These are phyloP conservation scores for Nitzschia sp. DNA, from an alignment of 108 stramenopile species.

Conservation along the genomic window DNA sequence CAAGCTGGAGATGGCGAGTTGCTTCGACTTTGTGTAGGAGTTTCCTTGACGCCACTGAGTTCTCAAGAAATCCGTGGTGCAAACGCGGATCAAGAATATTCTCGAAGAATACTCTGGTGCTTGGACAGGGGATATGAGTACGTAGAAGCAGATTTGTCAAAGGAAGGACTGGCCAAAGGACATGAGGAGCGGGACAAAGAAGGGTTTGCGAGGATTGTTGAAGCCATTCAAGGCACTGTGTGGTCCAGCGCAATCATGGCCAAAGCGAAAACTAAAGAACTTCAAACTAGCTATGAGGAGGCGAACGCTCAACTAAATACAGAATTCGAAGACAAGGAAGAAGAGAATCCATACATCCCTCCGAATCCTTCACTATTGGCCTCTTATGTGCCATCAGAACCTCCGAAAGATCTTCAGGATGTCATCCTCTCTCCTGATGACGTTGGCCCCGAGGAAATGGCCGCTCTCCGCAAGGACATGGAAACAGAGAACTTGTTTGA, in stretches of 20 bases:
- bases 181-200: conserved; percentile 85
- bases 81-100: conserved; percentile 68
- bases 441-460: conserved; percentile 19
- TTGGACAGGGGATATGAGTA: conserved; percentile 89
- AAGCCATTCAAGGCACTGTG: conserved; percentile 76
- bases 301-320: conserved; percentile 4
- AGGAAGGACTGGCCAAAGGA: conserved; percentile 52
- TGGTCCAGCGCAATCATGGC: conserved; percentile 79
- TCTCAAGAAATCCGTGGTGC: conserved; percentile 41
- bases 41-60: conserved; percentile 29
- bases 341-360: conserved; percentile 31
- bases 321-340: conserved; percentile 10
- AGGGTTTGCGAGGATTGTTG: conserved; percentile 80
- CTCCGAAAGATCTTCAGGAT: neutral
- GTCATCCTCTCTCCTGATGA: neutral
- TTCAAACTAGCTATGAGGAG: conserved; percentile 30
- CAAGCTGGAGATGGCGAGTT: conserved; percentile 59
- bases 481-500: conserved; percentile 51
- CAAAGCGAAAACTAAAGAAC: conserved; percentile 15
- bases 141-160: conserved; percentile 63
- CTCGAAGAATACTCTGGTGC: conserved; percentile 80
- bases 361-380: conserved; percentile 29
- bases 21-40: conserved; percentile 73
- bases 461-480: conserved; percentile 15
- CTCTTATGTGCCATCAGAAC: neutral